Base-by-base conservation (phyloP, 176 grass and related monocot genomes). In the Guadua angustifolia region DNA sequence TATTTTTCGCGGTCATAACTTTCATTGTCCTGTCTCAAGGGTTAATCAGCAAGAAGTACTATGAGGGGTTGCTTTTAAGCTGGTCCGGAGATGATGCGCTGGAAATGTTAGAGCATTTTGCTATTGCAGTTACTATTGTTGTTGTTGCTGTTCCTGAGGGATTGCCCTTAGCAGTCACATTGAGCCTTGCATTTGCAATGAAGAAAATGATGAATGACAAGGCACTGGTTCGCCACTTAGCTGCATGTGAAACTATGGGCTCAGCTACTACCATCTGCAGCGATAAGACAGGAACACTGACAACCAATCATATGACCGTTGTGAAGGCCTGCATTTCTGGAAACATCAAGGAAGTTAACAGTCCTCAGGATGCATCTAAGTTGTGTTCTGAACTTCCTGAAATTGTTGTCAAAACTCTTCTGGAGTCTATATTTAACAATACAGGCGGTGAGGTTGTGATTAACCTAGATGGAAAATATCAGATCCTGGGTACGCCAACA, bases 121-220 rank as follows among this genome's bases (percentile, higher is more conserved):
- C 96, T 43, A 93, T 99, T 86, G 96, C 93, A 74, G 96, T 99
- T 84, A 99, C 96, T 22, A 95, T 99, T 78, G 91, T 99, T 47
- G 96, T 99, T 17, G 96, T 99, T 52, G 96, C 96, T 79, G 96
- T 99, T 80, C 96, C 96, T 70, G 96, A 99, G 86, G 96, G 96
- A 3, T 84, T 99, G 75, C 96, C 96, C 44, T 91, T 99, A 78
- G 96, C 96, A 66, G 96, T 99, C 75, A 99, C 96, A 0, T 78
- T 99, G 81, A 95, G 93, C 51, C 96, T 99, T 55, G 96, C 93
- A 61, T 99, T 99, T 83, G 93, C 96, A 75, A 95, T 99, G 96
- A 99, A 99, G 84, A 99, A 99, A 86, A 99, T 99, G 96, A 99
- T 99, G 96, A 94, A 99, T 92, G 96, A 99, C 83, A 99, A 94